Evolutionary conservation across 176 grass and related monocot species (phyloP).

Genomic region (Carex parvula): DNA sequence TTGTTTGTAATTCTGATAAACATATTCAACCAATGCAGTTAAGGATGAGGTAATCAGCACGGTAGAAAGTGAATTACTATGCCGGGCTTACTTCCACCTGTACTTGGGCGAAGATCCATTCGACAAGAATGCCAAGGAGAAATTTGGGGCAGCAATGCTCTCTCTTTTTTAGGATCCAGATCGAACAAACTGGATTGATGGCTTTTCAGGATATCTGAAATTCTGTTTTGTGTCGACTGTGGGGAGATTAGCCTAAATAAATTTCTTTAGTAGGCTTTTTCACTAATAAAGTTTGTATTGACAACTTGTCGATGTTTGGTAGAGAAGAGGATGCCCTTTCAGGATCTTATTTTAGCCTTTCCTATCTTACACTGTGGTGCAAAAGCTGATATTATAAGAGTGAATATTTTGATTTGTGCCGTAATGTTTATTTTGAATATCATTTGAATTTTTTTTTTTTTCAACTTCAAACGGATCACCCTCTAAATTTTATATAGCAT

Average conservation of each 20-base stretch:
- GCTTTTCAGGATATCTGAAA: not conserved
- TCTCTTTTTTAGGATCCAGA: conserved; percentile 19
- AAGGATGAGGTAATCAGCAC: conserved; percentile 32
- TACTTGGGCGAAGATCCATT: conserved; percentile 39
- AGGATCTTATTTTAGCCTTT: not conserved
- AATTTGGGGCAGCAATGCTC: conserved; percentile 31
- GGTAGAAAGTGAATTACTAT: conserved; percentile 33
- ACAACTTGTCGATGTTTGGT: not conserved
- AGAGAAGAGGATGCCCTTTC: not conserved
- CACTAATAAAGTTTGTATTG: conserved; percentile 12
- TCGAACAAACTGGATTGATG: not conserved
- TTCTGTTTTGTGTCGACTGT: not conserved
- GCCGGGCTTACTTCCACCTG: conserved; percentile 39
- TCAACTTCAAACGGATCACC: no score
- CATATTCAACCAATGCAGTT: conserved; percentile 21
- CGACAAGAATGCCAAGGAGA: conserved; percentile 36
- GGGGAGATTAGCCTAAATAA: conserved; percentile 15
- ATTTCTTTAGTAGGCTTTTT: not conserved
- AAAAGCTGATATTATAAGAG: not conserved
- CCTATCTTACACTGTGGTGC: not conserved
- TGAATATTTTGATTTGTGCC: not conserved
- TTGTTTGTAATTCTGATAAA: not conserved
- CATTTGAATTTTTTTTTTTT: no score
- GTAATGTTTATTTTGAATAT: not conserved
- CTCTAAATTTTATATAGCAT: not conserved